Percentiles rank a stretch among this genome's conserved stretches.
These are phyloP conservation scores for Mycosphaerella arachidis DNA, from an alignment of 2,329 filamentous ascomycete genomes.

Conservation along the genomic window DNA sequence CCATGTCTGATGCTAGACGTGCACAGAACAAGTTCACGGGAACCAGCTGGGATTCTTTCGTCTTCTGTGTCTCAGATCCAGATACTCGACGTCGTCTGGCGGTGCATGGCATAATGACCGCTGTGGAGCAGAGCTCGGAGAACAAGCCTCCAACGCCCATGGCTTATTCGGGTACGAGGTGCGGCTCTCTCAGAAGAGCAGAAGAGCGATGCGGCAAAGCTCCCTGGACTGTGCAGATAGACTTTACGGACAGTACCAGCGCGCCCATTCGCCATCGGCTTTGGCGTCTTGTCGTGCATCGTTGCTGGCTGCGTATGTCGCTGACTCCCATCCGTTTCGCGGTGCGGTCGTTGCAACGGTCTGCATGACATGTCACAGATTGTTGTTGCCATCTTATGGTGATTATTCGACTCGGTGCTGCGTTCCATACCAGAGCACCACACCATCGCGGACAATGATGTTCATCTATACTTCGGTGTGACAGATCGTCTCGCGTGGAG, in stretches of 20 bases:
- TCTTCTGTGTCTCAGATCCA: too few relatives aligned
- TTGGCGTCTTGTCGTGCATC: background rate
- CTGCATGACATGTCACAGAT: background rate
- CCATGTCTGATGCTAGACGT: too few relatives aligned
- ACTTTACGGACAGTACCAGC: background rate
- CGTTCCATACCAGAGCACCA: background rate
- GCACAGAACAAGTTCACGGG: too few relatives aligned
- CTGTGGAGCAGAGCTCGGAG: too few relatives aligned
- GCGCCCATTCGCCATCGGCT: constrained; percentile 2
- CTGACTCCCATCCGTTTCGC: background rate
- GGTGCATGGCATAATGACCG: too few relatives aligned
- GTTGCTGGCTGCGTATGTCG: background rate
- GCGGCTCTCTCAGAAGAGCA: background rate
- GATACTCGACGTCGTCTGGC: too few relatives aligned
- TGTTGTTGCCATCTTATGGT: background rate
- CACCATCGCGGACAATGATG: background rate
- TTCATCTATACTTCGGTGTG: background rate
- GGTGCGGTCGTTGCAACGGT: background rate
- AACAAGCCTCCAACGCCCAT: background rate
- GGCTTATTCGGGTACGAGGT: background rate
- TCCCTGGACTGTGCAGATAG: background rate
- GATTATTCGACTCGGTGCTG: background rate
- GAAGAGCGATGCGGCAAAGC: background rate
- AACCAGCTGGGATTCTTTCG: too few relatives aligned
- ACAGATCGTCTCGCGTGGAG: background rate